A percentile compares a stretch with the other conserved stretches of the same genome.
Conservation (phyloP, 768 basidiomycete genomes). For the Brasilioporus rufonigricans region DNA sequence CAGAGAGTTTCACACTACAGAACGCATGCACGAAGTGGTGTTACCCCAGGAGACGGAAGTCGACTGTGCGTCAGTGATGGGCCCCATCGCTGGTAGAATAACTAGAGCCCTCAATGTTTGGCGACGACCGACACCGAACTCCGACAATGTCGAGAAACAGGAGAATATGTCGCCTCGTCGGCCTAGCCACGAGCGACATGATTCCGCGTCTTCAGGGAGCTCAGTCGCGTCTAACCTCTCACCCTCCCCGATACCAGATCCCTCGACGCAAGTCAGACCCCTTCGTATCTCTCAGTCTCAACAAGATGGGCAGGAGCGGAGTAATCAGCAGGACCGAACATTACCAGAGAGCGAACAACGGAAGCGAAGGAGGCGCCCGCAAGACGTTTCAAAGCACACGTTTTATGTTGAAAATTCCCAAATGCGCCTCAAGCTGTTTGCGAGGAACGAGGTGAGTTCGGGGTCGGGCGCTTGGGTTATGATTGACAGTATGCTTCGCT, state of each 20-base stretch:
- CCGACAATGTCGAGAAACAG: slow-evolving; percentile 3
- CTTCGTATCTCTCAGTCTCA: slow-evolving; percentile 29
- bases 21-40: slow-evolving; percentile 18
- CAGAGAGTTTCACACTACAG: slow-evolving; percentile 22
- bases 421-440: slow-evolving; percentile 79
- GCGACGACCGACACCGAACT: slow-evolving; percentile 18
- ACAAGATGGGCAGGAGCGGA: slow-evolving; percentile 15
- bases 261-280: slow-evolving; percentile 72
- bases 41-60: slow-evolving; percentile 25
- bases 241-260: slow-evolving; percentile 68
- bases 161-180: slow-evolving; percentile 1
- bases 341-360: slow-evolving; percentile 38
- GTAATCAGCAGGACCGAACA: slow-evolving; percentile 19
- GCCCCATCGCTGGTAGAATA: slow-evolving; percentile 47
- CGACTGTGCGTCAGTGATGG: slow-evolving; percentile 42
- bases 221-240: slow-evolving; percentile 39
- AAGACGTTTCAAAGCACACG: slow-evolving; percentile 86
- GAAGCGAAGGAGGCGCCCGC: slow-evolving; percentile 45
- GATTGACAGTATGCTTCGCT: slow-evolving; percentile 4
- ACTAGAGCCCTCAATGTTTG: slow-evolving; percentile 43
- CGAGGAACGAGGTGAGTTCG: slow-evolving; percentile 71
- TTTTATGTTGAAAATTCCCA: slow-evolving; percentile 94
- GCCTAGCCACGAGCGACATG: slow-evolving; percentile 7
- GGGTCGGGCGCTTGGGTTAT: neutral
- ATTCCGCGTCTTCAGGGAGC: slow-evolving; percentile 32